Conservation (phyloP, 2,329 filamentous ascomycete species). For the Coniochaeta sp. region DNA sequence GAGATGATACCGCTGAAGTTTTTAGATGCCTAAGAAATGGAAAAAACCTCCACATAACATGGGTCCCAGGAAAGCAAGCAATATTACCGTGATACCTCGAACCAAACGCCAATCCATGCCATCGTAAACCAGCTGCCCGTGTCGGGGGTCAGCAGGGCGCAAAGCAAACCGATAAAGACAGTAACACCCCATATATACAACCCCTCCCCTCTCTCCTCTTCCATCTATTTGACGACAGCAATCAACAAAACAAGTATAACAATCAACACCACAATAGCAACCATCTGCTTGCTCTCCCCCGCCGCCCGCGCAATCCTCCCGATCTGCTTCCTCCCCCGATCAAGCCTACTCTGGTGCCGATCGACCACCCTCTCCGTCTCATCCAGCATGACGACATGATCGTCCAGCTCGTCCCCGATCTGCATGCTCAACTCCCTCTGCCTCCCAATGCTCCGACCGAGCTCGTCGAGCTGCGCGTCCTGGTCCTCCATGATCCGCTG, state of each 20-base stretch:
- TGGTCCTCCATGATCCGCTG: constrained; percentile 75
- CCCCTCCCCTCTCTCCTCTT: not conserved
- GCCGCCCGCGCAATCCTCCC: constrained; percentile 67
- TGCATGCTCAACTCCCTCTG: constrained; percentile 91
- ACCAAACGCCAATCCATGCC: not conserved
- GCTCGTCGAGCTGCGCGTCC: constrained; percentile 82
- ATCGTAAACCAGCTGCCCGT: not conserved
- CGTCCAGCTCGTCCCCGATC: constrained; percentile 92
- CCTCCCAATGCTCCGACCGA: constrained; percentile 80
- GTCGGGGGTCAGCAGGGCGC: too few species aligned
- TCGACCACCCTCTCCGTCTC: constrained; percentile 81
- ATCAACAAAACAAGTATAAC: constrained; percentile 77
- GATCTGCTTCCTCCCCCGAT: constrained; percentile 66
- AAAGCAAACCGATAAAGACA: not conserved
- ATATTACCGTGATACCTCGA: too few species aligned
- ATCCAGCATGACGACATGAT: constrained; percentile 81
- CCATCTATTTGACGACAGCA: constrained; percentile 63
- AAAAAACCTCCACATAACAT: not conserved
- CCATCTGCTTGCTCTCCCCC: constrained; percentile 82
- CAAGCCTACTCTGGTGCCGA: constrained; percentile 68
- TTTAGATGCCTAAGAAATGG: not conserved
- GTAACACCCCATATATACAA: not conserved
- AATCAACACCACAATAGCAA: constrained; percentile 73
- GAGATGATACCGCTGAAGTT: not conserved
- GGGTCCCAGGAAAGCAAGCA: not conserved